These are phyloP conservation scores for Hypoxylon sp. DNA, from an alignment of 2,329 filamentous ascomycete genomes.

Conservation along the genomic window DNA sequence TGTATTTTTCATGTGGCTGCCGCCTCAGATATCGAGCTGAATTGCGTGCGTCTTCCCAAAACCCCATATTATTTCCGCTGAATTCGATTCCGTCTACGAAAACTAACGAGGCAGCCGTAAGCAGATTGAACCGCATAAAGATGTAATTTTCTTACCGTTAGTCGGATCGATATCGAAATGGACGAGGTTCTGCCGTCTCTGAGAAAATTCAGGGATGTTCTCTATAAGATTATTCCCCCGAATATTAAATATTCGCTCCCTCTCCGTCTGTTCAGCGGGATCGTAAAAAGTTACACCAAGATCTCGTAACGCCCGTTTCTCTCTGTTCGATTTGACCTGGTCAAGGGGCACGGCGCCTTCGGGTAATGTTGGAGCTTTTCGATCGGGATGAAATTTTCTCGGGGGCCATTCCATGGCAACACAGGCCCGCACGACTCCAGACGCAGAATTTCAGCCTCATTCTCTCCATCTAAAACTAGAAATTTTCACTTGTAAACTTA, in stretches of 20 bases:
- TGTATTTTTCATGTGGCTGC: too few species aligned
- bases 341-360: neutral
- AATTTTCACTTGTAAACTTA: constrained; percentile 23
- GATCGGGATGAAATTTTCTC: constrained; percentile 42
- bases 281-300: neutral
- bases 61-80: neutral
- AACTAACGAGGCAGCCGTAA: constrained; percentile 32
- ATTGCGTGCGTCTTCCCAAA: neutral
- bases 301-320: neutral
- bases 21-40: neutral
- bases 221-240: constrained; percentile 41
- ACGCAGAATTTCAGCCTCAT: constrained; percentile 9
- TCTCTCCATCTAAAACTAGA: neutral
- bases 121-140: neutral
- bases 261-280: neutral
- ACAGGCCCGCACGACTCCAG: constrained; percentile 44
- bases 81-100: constrained; percentile 43
- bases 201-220: constrained; percentile 23
- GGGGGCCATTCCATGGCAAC: constrained; percentile 48
- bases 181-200: constrained; percentile 42
- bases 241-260: neutral
- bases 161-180: constrained; percentile 48
- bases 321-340: neutral
- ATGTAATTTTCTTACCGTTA: constrained; percentile 40
- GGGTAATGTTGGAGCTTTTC: neutral